phyloP scores from a whole-genome alignment of 768 basidiomycete genomes.

The Tephrocybe sp. region DNA sequence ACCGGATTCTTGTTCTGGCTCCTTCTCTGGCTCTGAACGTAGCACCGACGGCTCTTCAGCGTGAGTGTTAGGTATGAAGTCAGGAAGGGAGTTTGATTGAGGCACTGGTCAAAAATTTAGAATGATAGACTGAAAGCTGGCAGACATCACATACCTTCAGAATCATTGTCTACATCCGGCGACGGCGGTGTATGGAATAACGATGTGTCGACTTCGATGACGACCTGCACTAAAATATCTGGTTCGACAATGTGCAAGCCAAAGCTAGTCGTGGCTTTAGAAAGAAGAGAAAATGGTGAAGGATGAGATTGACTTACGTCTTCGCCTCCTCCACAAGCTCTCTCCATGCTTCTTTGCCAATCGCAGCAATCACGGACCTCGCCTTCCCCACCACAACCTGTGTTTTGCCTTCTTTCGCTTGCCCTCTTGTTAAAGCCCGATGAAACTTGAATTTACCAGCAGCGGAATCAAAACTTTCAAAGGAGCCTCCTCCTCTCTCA shows the following conservation, averaged over 20 bases:
- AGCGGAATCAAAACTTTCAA: conserved; percentile 58
- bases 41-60: conserved; percentile 46
- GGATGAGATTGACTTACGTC: conserved; percentile 33
- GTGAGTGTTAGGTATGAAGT: conserved; percentile 50
- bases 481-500: conserved; percentile 53
- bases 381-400: conserved; percentile 54
- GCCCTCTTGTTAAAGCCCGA: conserved; percentile 47
- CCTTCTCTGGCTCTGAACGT: conserved; percentile 21
- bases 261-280: conserved; percentile 24
- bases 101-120: conserved; percentile 7
- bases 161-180: conserved; percentile 12
- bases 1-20: conserved; percentile 6
- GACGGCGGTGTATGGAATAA: conserved; percentile 21
- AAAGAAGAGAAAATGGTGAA: background rate
- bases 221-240: conserved; percentile 51
- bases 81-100: conserved; percentile 37
- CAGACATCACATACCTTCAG: conserved; percentile 7
- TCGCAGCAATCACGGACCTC: conserved; percentile 40
- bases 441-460: conserved; percentile 49
- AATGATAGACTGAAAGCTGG: background rate
- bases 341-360: conserved; percentile 56
- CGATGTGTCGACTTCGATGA: conserved; percentile 33
- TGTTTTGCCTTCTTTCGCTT: conserved; percentile 46
- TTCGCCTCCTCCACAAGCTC: conserved; percentile 48
- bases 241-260: conserved; percentile 40